These are phyloP conservation scores for Diutina ranongensis DNA, from an alignment of 1,139 yeast species.

Conservation along the genomic window DNA sequence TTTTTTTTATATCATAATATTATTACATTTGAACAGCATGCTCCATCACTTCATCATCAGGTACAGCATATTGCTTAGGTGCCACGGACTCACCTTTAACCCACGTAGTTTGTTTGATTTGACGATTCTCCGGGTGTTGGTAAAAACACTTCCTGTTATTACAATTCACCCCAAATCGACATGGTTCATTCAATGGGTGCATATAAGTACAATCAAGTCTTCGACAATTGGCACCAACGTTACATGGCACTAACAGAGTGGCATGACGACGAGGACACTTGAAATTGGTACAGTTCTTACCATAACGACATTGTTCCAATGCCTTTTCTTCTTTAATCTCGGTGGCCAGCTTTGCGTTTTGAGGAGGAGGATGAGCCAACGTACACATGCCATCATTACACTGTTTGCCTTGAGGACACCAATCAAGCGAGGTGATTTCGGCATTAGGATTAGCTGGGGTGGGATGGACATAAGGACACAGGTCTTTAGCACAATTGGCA, in stretches of 20 bases:
- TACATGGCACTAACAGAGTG: constrained; percentile 56
- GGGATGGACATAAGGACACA: constrained; percentile 86
- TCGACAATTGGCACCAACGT: constrained; percentile 68
- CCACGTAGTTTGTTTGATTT: constrained; percentile 13
- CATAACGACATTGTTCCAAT: constrained; percentile 76
- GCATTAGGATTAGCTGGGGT: constrained; percentile 75
- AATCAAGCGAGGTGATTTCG: constrained; percentile 51
- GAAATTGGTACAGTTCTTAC: constrained; percentile 60
- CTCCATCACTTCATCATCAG: constrained; percentile 67
- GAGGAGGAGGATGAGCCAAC: constrained; percentile 73
- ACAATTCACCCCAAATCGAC: constrained; percentile 72
- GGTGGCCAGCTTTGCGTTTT: constrained; percentile 19
- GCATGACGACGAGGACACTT: constrained; percentile 84
- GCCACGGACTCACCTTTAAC: constrained; percentile 10
- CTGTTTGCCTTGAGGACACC: constrained; percentile 65
- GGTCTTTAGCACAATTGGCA: constrained; percentile 57
- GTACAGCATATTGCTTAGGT: constrained; percentile 46
- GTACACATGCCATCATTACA: constrained; percentile 54
- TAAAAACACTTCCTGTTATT: constrained; percentile 57
- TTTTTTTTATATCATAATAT: not conserved
- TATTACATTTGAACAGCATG: constrained; percentile 36
- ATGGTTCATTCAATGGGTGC: constrained; percentile 69
- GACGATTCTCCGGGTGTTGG: constrained; percentile 71
- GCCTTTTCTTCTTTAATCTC: constrained; percentile 17
- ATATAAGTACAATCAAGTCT: constrained; percentile 73